A percentile compares a stretch with the other conserved stretches of the same genome.
Evolutionary conservation across 192 early-diverging fungal species (phyloP).

Genomic region (Coemansia sp.): DNA sequence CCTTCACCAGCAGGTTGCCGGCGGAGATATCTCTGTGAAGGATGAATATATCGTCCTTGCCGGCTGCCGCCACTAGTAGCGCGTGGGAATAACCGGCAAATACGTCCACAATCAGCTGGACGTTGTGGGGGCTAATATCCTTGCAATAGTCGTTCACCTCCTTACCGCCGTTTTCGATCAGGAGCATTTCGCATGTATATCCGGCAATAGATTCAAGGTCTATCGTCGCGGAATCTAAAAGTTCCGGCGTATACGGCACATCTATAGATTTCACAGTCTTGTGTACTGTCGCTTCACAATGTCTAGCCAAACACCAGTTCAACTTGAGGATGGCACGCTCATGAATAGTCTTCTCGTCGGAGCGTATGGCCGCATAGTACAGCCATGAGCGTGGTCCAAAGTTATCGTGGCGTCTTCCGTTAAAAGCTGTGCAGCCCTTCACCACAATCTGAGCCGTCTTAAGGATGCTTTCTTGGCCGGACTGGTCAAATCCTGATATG

Average conservation of each 20-base stretch:
- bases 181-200: background rate
- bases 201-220: background rate
- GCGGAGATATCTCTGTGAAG: slow-evolving; percentile 6
- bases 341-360: background rate
- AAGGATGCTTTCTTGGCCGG: background rate
- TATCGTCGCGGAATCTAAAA: background rate
- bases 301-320: background rate
- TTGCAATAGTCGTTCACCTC: background rate
- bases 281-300: background rate
- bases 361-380: background rate
- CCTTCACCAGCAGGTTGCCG: background rate
- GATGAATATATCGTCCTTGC: background rate
- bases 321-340: background rate
- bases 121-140: too few relatives aligned
- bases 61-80: slow-evolving; percentile 8
- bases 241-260: background rate
- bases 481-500: background rate
- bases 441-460: background rate
- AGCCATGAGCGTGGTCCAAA: background rate
- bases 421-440: background rate
- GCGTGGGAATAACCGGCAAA: slow-evolving; percentile 15
- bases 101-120: background rate
- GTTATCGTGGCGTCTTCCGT: background rate
- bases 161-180: slow-evolving; percentile 5
- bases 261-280: background rate